Evolutionary conservation across 2,329 filamentous ascomycete genomes (phyloP), one percentile per base, ranked within the genome.

Genomic region (Aspergillus sp.): DNA sequence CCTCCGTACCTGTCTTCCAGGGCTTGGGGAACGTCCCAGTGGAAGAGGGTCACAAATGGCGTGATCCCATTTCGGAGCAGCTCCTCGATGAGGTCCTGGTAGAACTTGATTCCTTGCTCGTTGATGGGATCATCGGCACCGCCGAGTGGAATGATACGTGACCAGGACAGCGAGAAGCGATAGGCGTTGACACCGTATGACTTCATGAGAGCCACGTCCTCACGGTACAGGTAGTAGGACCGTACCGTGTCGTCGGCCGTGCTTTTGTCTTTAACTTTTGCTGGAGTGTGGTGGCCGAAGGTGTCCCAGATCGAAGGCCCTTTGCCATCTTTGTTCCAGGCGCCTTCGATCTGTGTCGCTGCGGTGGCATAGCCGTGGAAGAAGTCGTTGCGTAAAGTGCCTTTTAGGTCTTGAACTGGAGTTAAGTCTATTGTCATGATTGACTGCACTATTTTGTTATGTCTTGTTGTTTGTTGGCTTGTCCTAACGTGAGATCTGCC

Each of bases 291-390:
- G 72, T 83, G 83, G 72, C 87, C 90, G 79, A 93, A 93, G 21
- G 83, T 86, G 75, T 93, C 90, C 90, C 90, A 93, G 74, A 93
- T 93, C 61, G 88, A 90, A 55, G 88, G 84, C 27, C 84, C 88
- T 65, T 90, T 89, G 63, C 90, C 90, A 70, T 92, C 90, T 69
- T 86, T 82, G 47, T 88, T 80, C 58, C 82, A 80, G 52, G 86
- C 85, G 56, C 90, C 90, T 78, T 95, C 90, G 65, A 93, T 88
- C 73, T 93, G 90, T 6, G 68, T 57, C 23, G 68, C 68, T 21
- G 68, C 68, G 27, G 68, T 71, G 8, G 68, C 68, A 44, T 67
- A 71, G 6, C 69, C 69, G 7, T 69, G 67, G 27, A 63, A 70
- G 55, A 71, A 71, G 43, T 70, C 67, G 4, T 54, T 56, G 4